phyloP scores from a whole-genome alignment of 805 yeast genomes.

The Helenozyma rhizophorensis region DNA sequence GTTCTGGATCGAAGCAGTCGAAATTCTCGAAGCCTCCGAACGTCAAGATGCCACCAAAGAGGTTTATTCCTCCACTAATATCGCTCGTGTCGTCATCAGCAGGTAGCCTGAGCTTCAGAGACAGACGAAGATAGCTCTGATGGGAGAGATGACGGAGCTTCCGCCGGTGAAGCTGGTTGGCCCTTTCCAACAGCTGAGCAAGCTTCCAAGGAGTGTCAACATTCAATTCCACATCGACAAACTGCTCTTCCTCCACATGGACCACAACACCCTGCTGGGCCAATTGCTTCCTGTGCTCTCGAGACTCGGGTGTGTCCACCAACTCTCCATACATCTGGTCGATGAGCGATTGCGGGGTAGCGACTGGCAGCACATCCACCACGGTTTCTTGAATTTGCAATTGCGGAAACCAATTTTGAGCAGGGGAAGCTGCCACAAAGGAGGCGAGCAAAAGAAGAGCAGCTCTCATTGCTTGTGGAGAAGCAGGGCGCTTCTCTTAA shows the following conservation, averaged over 20 bases:
- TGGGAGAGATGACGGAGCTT: constrained; percentile 7
- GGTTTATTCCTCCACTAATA: constrained; percentile 4
- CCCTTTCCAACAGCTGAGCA: constrained; percentile 2
- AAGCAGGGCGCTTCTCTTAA: no score
- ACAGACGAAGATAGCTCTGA: constrained; percentile 12
- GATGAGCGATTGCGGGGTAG: constrained; percentile 5
- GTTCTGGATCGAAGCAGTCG: constrained; percentile 43
- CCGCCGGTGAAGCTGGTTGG: constrained; percentile 2
- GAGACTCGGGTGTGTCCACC: constrained; percentile 6
- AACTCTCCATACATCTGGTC: constrained; percentile 15
- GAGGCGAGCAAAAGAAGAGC: no score
- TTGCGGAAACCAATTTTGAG: no score
- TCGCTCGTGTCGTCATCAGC: constrained; percentile 34
- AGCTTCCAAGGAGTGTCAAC: constrained; percentile 1
- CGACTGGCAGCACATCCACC: background rate
- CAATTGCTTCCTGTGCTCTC: constrained; percentile 3
- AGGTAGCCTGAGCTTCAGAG: constrained; percentile 26
- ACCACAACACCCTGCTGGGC: constrained; percentile 1
- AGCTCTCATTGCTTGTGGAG: no score
- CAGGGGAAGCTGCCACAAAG: no score
- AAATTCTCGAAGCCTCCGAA: constrained; percentile 48
- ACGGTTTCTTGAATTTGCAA: background rate
- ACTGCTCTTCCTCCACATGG: constrained; percentile 1
- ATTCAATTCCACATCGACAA: constrained; percentile 1
- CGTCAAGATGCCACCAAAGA: constrained; percentile 51